Evolutionary conservation across 108 stramenopile genomes (phyloP).

Genomic region (Pseudonitzschia multiseries): DNA sequence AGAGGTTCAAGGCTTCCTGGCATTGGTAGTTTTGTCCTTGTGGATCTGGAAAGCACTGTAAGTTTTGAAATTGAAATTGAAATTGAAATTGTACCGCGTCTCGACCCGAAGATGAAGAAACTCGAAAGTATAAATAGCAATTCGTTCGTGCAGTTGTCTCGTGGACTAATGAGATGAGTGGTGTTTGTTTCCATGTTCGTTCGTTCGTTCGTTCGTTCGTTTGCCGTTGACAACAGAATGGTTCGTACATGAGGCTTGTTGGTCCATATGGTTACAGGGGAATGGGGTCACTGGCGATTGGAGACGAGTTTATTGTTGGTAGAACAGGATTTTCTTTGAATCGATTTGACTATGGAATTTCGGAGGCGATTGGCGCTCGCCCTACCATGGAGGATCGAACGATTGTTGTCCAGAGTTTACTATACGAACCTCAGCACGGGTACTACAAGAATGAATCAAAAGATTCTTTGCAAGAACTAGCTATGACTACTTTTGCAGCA

Average conservation of each 20-base stretch:
- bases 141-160: neutral
- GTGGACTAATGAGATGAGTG: neutral
- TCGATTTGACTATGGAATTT: conserved; percentile 96
- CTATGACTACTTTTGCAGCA: conserved; percentile 91
- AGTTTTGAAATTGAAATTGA: no score
- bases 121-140: no score
- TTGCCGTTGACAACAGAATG: conserved; percentile 54
- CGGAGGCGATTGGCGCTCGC: conserved; percentile 90
- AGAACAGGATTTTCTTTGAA: conserved; percentile 97
- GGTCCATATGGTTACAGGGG: conserved; percentile 85
- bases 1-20: conserved; percentile 14
- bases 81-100: no score
- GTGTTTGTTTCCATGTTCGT: neutral
- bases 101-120: no score
- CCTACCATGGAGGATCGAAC: conserved; percentile 96
- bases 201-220: neutral
- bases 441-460: conserved; percentile 85
- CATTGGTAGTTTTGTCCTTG: conserved; percentile 68
- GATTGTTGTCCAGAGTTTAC: conserved; percentile 79
- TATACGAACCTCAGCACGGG: conserved; percentile 79
- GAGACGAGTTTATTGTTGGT: conserved; percentile 95
- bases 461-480: conserved; percentile 72
- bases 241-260: conserved; percentile 87
- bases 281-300: conserved; percentile 73
- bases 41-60: conserved; percentile 89